These are phyloP conservation scores for Ophiostoma ulmi DNA, from an alignment of 2,329 filamentous ascomycete species.

Conservation along the genomic window DNA sequence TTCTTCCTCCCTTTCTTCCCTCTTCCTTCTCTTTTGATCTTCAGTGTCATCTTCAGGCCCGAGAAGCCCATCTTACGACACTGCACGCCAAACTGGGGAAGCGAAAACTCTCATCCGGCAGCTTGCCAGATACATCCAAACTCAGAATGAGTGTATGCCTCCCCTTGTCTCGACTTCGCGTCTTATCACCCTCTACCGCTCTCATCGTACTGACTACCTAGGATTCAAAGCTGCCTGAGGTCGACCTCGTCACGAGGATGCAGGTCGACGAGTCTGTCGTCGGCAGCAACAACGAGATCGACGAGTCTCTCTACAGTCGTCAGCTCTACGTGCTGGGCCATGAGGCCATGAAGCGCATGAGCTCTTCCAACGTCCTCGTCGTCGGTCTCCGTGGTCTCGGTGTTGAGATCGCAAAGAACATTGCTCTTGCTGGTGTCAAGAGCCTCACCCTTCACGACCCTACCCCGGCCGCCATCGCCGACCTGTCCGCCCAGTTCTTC, in stretches of 20 bases:
- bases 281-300: constrained; percentile 54
- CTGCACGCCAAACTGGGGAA: constrained; percentile 53
- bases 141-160: constrained; percentile 57
- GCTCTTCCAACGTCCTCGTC: constrained; percentile 87
- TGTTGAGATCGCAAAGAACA: constrained; percentile 98
- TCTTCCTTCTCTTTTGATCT: not conserved
- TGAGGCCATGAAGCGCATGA: constrained; percentile 98
- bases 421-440: constrained; percentile 96
- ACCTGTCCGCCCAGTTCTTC: constrained; percentile 97
- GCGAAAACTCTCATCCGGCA: constrained; percentile 61
- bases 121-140: constrained; percentile 53
- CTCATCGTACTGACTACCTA: constrained; percentile 8
- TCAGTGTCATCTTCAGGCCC: not conserved
- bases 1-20: constrained; percentile 20
- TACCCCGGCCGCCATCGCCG: constrained; percentile 72
- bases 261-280: constrained; percentile 58
- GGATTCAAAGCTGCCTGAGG: constrained; percentile 52
- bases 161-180: not conserved
- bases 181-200: not conserved
- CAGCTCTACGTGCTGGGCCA: constrained; percentile 68
- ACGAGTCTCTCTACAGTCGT: constrained; percentile 68
- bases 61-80: constrained; percentile 14
- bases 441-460: constrained; percentile 92
- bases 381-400: constrained; percentile 89
- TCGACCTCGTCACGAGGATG: constrained; percentile 60